Conservation (phyloP, 1,139 yeast species). For the Yamadazyma kanchanaburiensis region DNA sequence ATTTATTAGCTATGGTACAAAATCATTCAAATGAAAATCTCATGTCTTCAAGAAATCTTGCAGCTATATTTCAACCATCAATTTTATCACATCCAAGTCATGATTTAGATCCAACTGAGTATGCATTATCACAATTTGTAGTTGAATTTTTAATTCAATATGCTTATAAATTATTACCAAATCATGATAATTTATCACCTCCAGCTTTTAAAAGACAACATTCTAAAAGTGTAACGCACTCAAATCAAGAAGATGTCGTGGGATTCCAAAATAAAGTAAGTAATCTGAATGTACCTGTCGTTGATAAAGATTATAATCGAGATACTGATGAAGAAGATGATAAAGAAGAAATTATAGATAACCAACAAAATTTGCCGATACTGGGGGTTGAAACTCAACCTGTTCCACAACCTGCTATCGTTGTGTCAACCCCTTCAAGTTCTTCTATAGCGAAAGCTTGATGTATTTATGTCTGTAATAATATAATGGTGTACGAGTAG, state of each 20-base stretch:
- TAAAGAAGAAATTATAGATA: slow-evolving; percentile 3
- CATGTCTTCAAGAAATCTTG: slow-evolving; percentile 91
- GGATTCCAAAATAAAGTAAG: slow-evolving; percentile 25
- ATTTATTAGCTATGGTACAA: slow-evolving; percentile 81
- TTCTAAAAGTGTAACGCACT: slow-evolving; percentile 57
- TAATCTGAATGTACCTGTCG: slow-evolving; percentile 18
- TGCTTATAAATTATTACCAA: slow-evolving; percentile 71
- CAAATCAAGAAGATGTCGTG: slow-evolving; percentile 48
- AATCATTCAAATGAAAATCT: slow-evolving; percentile 72
- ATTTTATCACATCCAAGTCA: slow-evolving; percentile 89
- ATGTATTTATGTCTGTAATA: slow-evolving; percentile 5
- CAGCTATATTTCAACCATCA: slow-evolving; percentile 96
- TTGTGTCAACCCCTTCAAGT: slow-evolving; percentile 21
- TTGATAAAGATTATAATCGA: slow-evolving; percentile 26
- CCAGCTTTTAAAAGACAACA: slow-evolving; percentile 39
- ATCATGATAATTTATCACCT: slow-evolving; percentile 15
- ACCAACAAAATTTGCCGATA: background rate
- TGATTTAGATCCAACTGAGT: slow-evolving; percentile 88
- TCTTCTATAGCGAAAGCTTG: slow-evolving; percentile 12
- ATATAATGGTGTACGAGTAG: slow-evolving; percentile 1
- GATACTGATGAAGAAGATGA: slow-evolving; percentile 4
- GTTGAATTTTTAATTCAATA: slow-evolving; percentile 88
- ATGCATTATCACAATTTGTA: slow-evolving; percentile 81
- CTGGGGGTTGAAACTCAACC: background rate
- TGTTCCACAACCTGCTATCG: slow-evolving; percentile 11